These are phyloP conservation scores for Ananas comosus DNA, from an alignment of 176 grass and related monocot genomes.

Conservation along the genomic window DNA sequence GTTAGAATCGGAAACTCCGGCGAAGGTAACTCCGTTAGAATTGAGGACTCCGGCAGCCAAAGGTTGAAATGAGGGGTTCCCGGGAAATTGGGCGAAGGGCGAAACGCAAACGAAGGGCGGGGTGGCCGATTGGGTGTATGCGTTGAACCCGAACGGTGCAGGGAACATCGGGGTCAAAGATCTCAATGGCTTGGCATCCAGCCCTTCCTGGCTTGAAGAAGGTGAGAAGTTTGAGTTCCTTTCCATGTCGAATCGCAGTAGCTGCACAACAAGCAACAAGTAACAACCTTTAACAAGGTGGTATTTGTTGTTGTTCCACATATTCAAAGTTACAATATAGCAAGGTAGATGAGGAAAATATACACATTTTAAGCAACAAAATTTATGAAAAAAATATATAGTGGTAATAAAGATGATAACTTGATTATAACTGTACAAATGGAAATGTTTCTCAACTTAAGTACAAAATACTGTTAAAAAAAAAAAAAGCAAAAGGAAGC, in stretches of 20 bases:
- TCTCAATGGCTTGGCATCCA: slow-evolving; percentile 67
- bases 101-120: slow-evolving; percentile 48
- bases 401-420: background rate
- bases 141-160: slow-evolving; percentile 52
- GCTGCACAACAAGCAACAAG: background rate
- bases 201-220: slow-evolving; percentile 34
- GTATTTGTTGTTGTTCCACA: background rate
- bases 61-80: slow-evolving; percentile 5
- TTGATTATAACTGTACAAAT: background rate
- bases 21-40: slow-evolving; percentile 18
- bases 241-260: background rate
- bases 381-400: background rate
- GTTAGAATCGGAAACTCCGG: slow-evolving; percentile 2
- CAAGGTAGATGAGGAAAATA: background rate
- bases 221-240: background rate
- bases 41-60: slow-evolving; percentile 12
- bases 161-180: slow-evolving; percentile 89
- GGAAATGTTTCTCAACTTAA: background rate
- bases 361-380: background rate
- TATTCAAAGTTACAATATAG: background rate
- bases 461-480: background rate
- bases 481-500: background rate
- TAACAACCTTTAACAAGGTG: background rate
- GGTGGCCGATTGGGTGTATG: slow-evolving; percentile 35
- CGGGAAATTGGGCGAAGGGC: slow-evolving; percentile 33